Evolutionary conservation across 139 green algal genomes (phyloP), one percentile per base, ranked within the genome.

Genomic region (Picocystis salinarum): DNA sequence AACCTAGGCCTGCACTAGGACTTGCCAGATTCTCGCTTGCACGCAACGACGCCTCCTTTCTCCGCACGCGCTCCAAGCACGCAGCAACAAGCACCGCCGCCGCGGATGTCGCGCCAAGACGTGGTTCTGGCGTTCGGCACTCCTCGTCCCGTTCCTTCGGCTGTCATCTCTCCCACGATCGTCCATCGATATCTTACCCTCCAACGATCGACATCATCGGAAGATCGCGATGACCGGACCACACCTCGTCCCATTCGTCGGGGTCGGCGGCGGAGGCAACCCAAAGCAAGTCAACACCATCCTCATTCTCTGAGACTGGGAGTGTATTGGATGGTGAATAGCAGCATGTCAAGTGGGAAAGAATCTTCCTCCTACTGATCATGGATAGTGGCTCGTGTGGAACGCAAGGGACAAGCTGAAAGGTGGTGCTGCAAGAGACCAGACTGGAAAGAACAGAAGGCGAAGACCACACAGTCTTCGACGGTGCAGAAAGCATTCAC

Each of bases 21-120:
- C 36, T 23, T 44, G 25, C 36, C n/a, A n/a, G n/a, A n/a, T n/a
- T 44, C 36, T 7, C 36, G 20, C 36, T 28, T 44, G 20, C 10
- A 17, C 15, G 31, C 31, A 37, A 37, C 13, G 13, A 15, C 31
- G 31, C 31, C 13, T 15, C 13, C 13, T 15, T 13, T 37, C 13
- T 15, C 13, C 10, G 36, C 26, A 7, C 36, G 25, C 36, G 9
- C 36, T 44, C 7, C 36, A 28, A 28, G 36, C 15, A 10, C 36
- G 20, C 26, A 15, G 13, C 13, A 37, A 13, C 31, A 13, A 13
- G 13, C 15, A 15, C 31, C 15, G 31, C 31, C 15, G 31, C 31
- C 31, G 31, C 31, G 31, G 15, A n/a, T n/a, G n/a, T n/a, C n/a
- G n/a, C n/a, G n/a, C 31, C 13, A 37, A 13, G 31, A 37, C 31